Conservation (phyloP, 1,284 basidiomycete species). For the Heliocybe sulcata region DNA sequence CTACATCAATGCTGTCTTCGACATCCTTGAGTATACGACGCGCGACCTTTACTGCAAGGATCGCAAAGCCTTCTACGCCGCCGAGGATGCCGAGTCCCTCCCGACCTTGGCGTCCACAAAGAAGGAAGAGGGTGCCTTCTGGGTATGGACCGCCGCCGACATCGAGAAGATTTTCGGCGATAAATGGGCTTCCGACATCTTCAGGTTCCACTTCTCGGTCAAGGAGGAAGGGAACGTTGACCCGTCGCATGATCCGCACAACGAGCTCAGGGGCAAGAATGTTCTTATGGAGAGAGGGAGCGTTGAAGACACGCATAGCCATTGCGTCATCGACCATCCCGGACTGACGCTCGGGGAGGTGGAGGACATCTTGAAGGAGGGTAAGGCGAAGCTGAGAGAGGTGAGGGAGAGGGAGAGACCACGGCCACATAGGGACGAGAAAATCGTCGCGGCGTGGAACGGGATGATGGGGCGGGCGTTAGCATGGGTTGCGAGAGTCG, state of each 20-base stretch:
- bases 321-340: background rate
- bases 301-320: conserved; percentile 4
- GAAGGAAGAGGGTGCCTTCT: conserved; percentile 36
- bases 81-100: conserved; percentile 37
- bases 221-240: conserved; percentile 32
- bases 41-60: conserved; percentile 25
- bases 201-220: conserved; percentile 28
- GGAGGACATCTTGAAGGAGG: conserved; percentile 12
- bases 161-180: conserved; percentile 25
- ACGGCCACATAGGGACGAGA: conserved; percentile 36
- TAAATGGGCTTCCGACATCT: conserved; percentile 17
- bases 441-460: conserved; percentile 37
- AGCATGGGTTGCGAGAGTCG: background rate
- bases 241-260: conserved; percentile 29
- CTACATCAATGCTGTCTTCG: conserved; percentile 15
- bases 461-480: conserved; percentile 31
- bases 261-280: conserved; percentile 27
- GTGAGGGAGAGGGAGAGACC: conserved; percentile 28
- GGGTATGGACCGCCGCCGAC: conserved; percentile 30
- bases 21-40: conserved; percentile 29
- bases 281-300: conserved; percentile 3
- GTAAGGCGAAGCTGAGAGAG: conserved; percentile 20
- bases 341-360: conserved; percentile 15
- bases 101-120: conserved; percentile 19
- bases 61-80: conserved; percentile 30